Base-by-base conservation (phyloP, 352 stramenopile genomes). In the Elongisporangium undulatum region DNA sequence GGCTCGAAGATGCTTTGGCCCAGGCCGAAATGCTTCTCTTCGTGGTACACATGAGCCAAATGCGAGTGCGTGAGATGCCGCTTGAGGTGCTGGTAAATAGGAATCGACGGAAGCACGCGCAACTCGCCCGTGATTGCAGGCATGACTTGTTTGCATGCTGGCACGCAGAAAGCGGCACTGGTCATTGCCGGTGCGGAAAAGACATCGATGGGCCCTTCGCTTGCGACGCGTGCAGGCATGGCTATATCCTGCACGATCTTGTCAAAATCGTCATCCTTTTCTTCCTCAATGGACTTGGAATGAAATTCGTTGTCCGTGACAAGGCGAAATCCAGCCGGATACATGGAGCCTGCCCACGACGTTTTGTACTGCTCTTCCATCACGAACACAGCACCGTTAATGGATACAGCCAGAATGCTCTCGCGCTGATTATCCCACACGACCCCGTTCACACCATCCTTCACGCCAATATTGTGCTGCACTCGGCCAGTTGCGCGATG, bases 221-320 rank as follows among this genome's bases (percentile, higher is more conserved):
- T 49, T 3, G 29, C 29, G 9, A 49, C 26, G 4, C 49, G 10
- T 17, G 23, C 38, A 29, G 17, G 45, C 49, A 59, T 69, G 8
- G 56, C 58, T 16, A 48, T 20, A 17, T 13, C 23, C 1, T 49
- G 39, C 4, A 23, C 24, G 15, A 82, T 65, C 13, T 29, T 65
- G 3, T 74, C 63, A 48, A 77, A 73, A 13, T 66, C 60, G 6
- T 78, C 74, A 1, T 86, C 51, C 41, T 83, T 9, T 41, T 41
- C 74, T 15, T 59, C 61, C 38, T 83, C 74, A 15, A 72, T 56
- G 13, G 61, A 55, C 22, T 68, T 59, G 26, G 67, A 66, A 49
- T 94, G 79, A 16, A 81, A 24, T 62, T 93, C 85, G 51, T 95
- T 95, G 62, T 95, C 83, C 0, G 71, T 90, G 45, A 96, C 74